These are phyloP conservation scores for Chernovozyma aurita DNA, from an alignment of 1,139 yeast genomes.

Conservation along the genomic window DNA sequence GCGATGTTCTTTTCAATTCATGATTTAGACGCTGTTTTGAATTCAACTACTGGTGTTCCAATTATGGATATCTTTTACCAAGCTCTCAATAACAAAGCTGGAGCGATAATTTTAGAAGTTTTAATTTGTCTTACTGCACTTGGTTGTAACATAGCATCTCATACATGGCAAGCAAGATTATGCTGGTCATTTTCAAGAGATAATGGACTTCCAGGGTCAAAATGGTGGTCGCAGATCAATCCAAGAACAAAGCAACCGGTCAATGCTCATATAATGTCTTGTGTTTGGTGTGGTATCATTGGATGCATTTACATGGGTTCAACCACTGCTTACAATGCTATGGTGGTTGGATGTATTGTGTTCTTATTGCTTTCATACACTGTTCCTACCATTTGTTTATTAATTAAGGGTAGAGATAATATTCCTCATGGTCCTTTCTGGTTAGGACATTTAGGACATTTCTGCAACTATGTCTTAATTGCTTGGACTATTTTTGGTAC, in stretches of 20 bases:
- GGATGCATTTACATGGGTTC: conserved; percentile 42
- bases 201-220: conserved; percentile 38
- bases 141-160: conserved; percentile 68
- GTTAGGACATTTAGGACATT: conserved; percentile 32
- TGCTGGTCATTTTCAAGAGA: conserved; percentile 80
- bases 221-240: conserved; percentile 29
- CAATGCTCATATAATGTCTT: conserved; percentile 33
- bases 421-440: conserved; percentile 45
- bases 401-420: conserved; percentile 32
- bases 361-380: conserved; percentile 32
- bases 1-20: conserved; percentile 60
- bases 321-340: conserved; percentile 39
- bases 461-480: conserved; percentile 21
- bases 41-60: conserved; percentile 55
- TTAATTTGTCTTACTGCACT: conserved; percentile 57
- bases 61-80: conserved; percentile 59
- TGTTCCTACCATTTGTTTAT: conserved; percentile 29
- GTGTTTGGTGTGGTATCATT: conserved; percentile 31
- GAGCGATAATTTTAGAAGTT: conserved; percentile 56
- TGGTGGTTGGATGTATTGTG: conserved; percentile 34
- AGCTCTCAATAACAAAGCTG: conserved; percentile 49
- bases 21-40: conserved; percentile 43
- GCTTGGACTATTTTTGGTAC: conserved; percentile 39
- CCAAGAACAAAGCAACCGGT: conserved; percentile 29
- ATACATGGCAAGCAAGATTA: conserved; percentile 73